A percentile compares a stretch with the other conserved stretches of the same genome.
phyloP scores from a whole-genome alignment of 495 filamentous ascomycete species.

The Choiromyces venosus region DNA sequence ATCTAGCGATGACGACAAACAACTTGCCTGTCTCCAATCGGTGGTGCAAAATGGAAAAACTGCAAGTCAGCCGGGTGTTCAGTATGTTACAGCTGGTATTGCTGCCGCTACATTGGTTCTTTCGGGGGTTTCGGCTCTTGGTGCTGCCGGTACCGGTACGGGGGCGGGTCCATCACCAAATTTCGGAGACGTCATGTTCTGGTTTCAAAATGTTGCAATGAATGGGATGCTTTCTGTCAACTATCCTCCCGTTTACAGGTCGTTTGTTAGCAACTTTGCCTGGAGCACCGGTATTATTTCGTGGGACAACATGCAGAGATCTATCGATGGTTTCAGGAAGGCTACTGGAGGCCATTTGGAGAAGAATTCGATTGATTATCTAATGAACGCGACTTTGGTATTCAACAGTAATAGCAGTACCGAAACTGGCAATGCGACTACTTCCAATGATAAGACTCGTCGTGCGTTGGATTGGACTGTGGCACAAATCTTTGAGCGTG shows the following conservation, averaged over 20 bases:
- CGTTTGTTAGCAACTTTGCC: conserved; percentile 85
- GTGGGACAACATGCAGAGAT: conserved; percentile 70
- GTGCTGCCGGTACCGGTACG: conserved; percentile 53
- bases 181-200: conserved; percentile 79
- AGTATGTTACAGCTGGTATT: conserved; percentile 78
- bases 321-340: conserved; percentile 78
- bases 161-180: conserved; percentile 60
- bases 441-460: conserved; percentile 19
- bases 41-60: conserved; percentile 82
- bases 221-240: conserved; percentile 92
- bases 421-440: conserved; percentile 32
- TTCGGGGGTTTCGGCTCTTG: conserved; percentile 64
- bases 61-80: conserved; percentile 63
- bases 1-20: conserved; percentile 52
- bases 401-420: conserved; percentile 48
- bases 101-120: conserved; percentile 78
- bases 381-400: conserved; percentile 67
- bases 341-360: conserved; percentile 83
- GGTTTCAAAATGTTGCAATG: conserved; percentile 89
- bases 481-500: conserved; percentile 18
- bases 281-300: conserved; percentile 83
- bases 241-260: conserved; percentile 78
- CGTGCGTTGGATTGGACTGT: conserved; percentile 30
- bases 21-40: conserved; percentile 79
- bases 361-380: conserved; percentile 64